Conservation (phyloP, 345 rosid species). For the Eucalyptus dawsonii region DNA sequence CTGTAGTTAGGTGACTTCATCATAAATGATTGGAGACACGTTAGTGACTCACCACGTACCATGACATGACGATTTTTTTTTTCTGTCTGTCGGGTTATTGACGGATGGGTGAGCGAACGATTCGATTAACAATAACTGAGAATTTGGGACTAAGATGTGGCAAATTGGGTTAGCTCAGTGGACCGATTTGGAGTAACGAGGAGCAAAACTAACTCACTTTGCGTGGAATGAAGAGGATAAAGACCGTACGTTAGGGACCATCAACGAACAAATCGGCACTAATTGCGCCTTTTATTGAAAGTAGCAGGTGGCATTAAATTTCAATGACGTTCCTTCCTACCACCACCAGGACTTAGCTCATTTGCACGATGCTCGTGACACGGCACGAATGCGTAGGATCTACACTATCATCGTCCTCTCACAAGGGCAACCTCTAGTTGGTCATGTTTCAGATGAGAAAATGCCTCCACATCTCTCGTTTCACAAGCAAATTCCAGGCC, state of each 20-base stretch:
- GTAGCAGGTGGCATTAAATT: background rate
- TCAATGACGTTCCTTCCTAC: background rate
- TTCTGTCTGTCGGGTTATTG: background rate
- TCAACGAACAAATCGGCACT: background rate
- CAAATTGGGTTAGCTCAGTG: background rate
- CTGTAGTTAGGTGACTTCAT: background rate
- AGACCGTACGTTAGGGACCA: background rate
- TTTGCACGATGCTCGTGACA: background rate
- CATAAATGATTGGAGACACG: background rate
- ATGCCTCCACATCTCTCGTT: background rate
- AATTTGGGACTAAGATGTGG: background rate
- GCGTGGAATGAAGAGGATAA: background rate
- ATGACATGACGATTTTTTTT: background rate
- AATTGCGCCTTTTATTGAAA: background rate
- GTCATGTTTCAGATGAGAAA: background rate
- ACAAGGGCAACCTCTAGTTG: background rate
- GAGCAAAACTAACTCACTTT: background rate
- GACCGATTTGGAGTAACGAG: background rate
- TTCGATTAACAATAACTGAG: background rate
- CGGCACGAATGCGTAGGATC: background rate
- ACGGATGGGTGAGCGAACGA: background rate
- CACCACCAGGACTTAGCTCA: background rate
- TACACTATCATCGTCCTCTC: background rate
- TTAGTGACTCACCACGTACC: background rate
- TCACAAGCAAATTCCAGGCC: background rate